Evolutionary conservation across 1,284 basidiomycete species (phyloP).

Genomic region (Rhodotorula mucilaginosa): DNA sequence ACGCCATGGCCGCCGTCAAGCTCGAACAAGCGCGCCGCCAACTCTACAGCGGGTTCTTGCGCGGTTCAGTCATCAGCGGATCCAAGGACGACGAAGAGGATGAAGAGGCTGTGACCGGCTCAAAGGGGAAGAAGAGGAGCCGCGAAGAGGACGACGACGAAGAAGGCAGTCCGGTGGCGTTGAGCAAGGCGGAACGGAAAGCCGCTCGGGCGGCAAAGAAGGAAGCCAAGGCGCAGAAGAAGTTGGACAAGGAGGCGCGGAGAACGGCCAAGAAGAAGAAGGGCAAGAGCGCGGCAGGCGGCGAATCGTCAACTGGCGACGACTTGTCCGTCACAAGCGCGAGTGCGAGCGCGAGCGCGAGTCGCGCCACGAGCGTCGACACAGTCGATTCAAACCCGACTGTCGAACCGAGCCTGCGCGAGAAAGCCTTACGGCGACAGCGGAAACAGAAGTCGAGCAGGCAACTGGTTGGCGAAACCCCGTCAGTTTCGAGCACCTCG

Average conservation of each 20-base stretch:
- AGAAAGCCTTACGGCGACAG: not conserved
- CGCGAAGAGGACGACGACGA: slow-evolving; percentile 1
- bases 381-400: not conserved
- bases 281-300: not conserved
- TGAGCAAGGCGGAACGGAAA: slow-evolving; percentile 1
- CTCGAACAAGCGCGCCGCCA: slow-evolving; percentile 69
- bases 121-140: slow-evolving; percentile 8
- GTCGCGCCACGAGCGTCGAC: too few relatives aligned
- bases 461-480: not conserved
- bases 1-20: slow-evolving; percentile 65
- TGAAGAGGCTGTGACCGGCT: not conserved
- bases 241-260: slow-evolving; percentile 13
- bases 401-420: not conserved
- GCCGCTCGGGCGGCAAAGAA: slow-evolving; percentile 9
- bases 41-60: slow-evolving; percentile 76
- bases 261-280: slow-evolving; percentile 6
- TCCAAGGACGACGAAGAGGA: slow-evolving; percentile 8
- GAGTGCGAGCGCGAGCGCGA: not conserved
- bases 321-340: not conserved
- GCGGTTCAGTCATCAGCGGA: slow-evolving; percentile 53
- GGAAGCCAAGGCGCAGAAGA: slow-evolving; percentile 10
- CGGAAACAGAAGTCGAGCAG: not conserved
- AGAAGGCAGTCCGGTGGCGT: not conserved
- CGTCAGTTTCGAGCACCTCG: too few relatives aligned
- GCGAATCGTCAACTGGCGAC: not conserved